These are phyloP conservation scores for Ceratocystis eucalypticola DNA, from an alignment of 2,329 filamentous ascomycete genomes.

Conservation along the genomic window DNA sequence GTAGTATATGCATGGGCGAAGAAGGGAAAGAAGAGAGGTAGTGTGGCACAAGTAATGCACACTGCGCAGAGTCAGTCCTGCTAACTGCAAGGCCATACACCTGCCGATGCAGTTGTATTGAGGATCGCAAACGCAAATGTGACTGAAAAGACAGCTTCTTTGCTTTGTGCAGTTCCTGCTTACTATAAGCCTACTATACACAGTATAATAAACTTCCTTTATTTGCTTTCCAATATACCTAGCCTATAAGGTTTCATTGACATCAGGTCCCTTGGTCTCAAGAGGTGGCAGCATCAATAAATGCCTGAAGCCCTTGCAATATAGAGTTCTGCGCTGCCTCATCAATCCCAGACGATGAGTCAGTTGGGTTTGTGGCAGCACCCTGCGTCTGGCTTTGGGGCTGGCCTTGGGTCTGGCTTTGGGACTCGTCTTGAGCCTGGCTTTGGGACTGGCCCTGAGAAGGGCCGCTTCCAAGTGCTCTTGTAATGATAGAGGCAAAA, in stretches of 20 bases:
- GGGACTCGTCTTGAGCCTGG: neutral
- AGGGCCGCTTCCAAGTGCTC: neutral
- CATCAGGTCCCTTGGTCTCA: neutral
- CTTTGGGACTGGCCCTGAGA: neutral
- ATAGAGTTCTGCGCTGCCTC: conserved; percentile 10
- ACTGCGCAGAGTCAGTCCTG: neutral
- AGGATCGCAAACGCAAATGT: neutral
- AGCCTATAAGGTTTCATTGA: neutral
- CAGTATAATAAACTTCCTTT: neutral
- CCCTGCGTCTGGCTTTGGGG: neutral
- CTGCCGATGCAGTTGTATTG: neutral
- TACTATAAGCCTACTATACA: neutral
- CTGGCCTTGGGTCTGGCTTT: neutral
- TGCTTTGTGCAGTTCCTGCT: neutral
- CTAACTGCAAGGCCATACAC: neutral
- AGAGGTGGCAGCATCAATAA: conserved; percentile 18
- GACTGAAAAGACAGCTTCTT: neutral
- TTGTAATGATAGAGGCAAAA: conserved; percentile 7
- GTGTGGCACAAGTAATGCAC: neutral
- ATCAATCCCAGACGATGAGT: neutral
- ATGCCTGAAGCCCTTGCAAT: conserved; percentile 16
- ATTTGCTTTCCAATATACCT: too few relatives aligned
- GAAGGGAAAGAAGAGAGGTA: neutral
- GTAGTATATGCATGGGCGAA: neutral
- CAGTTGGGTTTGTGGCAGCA: neutral